phyloP scores from a whole-genome alignment of 1,284 basidiomycete species.

The Leccinum pachyderme region DNA sequence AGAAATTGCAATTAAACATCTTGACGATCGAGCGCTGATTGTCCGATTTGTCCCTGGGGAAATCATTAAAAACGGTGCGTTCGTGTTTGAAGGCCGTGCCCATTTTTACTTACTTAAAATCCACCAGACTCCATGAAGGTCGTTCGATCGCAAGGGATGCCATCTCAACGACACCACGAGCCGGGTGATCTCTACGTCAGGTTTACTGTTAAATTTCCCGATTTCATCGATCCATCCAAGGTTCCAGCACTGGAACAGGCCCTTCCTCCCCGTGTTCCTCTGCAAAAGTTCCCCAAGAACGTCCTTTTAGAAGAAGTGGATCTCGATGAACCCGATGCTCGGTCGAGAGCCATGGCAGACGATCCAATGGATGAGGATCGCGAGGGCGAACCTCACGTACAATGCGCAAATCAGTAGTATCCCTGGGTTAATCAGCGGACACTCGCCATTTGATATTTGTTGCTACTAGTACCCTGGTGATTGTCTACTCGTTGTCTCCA shows the following conservation, averaged over 20 bases:
- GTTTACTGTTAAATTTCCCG: slow-evolving; percentile 89
- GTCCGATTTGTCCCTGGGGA: slow-evolving; percentile 90
- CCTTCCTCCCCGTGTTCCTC: slow-evolving; percentile 74
- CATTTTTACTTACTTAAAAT: slow-evolving; percentile 5
- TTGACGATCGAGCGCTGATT: slow-evolving; percentile 88
- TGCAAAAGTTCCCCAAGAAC: slow-evolving; percentile 70
- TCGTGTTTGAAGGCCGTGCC: slow-evolving; percentile 5
- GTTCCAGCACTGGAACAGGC: slow-evolving; percentile 84
- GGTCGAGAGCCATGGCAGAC: slow-evolving; percentile 59
- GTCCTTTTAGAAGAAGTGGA: slow-evolving; percentile 83
- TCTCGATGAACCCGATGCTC: slow-evolving; percentile 80
- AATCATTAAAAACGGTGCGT: slow-evolving; percentile 88
- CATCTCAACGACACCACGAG: slow-evolving; percentile 96
- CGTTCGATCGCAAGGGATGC: slow-evolving; percentile 96
- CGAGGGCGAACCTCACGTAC: slow-evolving; percentile 69
- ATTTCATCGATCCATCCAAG: slow-evolving; percentile 66
- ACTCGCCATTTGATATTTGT: slow-evolving; percentile 18
- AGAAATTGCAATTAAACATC: slow-evolving; percentile 86
- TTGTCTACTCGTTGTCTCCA: slow-evolving; percentile 17
- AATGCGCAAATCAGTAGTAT: slow-evolving; percentile 78
- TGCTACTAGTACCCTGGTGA: slow-evolving; percentile 21
- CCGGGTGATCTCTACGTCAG: slow-evolving; percentile 92
- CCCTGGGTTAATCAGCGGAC: slow-evolving; percentile 12
- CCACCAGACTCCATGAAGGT: slow-evolving; percentile 82
- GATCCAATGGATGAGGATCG: slow-evolving; percentile 90